Evolutionary conservation across 2,329 filamentous ascomycete species (phyloP).

Genomic region (Fusarium burgessii): DNA sequence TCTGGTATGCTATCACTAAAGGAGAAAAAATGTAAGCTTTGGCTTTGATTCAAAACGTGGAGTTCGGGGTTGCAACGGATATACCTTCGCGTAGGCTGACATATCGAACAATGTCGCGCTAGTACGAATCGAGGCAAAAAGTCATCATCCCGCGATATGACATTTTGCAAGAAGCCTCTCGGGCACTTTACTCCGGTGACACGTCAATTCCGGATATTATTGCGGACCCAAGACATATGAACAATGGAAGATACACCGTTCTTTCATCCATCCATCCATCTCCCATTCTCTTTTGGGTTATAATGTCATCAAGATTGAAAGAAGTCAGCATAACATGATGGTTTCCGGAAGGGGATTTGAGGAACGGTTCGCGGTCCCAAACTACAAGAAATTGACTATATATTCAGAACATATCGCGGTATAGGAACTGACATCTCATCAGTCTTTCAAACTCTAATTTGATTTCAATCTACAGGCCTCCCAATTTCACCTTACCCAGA

Average conservation of each 20-base stretch:
- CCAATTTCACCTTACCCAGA: background rate
- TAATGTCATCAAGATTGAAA: background rate
- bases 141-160: background rate
- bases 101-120: background rate
- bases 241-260: too few species aligned
- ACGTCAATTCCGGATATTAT: too few species aligned
- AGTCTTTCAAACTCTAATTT: background rate
- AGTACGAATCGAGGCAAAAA: constrained; percentile 12
- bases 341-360: too few species aligned
- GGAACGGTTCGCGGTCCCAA: background rate
- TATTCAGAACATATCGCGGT: background rate
- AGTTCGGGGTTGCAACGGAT: background rate
- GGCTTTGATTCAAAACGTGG: background rate
- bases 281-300: background rate
- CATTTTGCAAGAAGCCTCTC: background rate
- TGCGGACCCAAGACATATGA: too few species aligned
- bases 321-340: background rate
- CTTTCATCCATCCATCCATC: background rate
- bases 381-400: background rate
- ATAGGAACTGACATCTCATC: background rate
- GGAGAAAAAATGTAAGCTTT: constrained; percentile 11
- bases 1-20: background rate
- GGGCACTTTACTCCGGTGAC: too few species aligned
- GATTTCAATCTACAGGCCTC: accelerated
- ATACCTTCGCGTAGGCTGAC: background rate